A percentile compares a stretch with the other conserved stretches of the same genome.
phyloP scores from a whole-genome alignment of 257 asterid species.

The Verbascum thapsus region DNA sequence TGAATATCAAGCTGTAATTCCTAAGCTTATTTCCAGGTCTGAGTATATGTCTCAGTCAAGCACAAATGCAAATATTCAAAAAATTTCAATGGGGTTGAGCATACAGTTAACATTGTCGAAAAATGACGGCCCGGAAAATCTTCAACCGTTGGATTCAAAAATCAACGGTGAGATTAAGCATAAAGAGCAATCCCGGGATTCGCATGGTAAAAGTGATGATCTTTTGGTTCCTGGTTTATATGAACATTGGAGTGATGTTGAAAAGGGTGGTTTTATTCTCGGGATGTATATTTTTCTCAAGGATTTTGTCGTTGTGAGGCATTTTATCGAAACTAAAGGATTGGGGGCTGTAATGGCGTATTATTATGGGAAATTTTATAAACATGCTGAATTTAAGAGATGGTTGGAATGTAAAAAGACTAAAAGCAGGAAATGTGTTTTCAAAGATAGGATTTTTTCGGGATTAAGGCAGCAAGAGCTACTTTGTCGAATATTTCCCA shows the following conservation, averaged over 20 bases:
- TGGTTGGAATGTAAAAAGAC: constrained; percentile 63
- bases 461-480: constrained; percentile 80
- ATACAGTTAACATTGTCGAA: constrained; percentile 40
- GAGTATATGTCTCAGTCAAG: constrained; percentile 11
- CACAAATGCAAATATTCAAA: constrained; percentile 18
- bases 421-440: constrained; percentile 52
- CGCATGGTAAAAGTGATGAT: constrained; percentile 22
- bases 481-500: constrained; percentile 49
- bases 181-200: too few relatives aligned
- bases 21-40: constrained; percentile 31
- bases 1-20: constrained; percentile 62
- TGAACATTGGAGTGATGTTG: constrained; percentile 54
- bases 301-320: constrained; percentile 53
- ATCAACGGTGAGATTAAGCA: constrained; percentile 25
- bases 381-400: constrained; percentile 50
- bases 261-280: constrained; percentile 53
- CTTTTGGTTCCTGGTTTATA: constrained; percentile 50
- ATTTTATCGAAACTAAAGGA: constrained; percentile 52
- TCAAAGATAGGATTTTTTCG: constrained; percentile 64
- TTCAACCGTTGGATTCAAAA: constrained; percentile 18
- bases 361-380: constrained; percentile 65
- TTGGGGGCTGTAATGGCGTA: constrained; percentile 53
- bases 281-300: constrained; percentile 68
- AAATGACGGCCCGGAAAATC: constrained; percentile 24
- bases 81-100: constrained; percentile 41